Base-by-base conservation (phyloP, 2,329 filamentous ascomycete species). In the Rhynchosporium agropyri region DNA sequence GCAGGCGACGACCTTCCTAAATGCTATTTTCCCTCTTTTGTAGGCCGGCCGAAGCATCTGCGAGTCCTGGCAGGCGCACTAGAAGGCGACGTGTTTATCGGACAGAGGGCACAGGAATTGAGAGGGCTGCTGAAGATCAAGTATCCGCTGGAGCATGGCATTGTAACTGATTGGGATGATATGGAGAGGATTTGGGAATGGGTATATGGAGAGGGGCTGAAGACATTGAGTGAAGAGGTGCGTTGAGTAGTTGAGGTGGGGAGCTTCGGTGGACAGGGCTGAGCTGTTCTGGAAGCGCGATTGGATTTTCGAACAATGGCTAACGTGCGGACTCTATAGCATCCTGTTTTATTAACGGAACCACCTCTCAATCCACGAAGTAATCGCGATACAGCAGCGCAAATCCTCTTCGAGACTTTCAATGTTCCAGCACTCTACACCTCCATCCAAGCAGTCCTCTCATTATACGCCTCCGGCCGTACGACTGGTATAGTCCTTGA, bases 151-250 rank as follows among this genome's bases (percentile, higher is more conserved):
- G 95, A 98, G 79, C 95, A 99, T 76, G 95, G 95, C 71, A 96
- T 99, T 73, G 95, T 99, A 67, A 99, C 95, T 70, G 92, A 99
- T 78, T 99, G 95, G 95, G 95, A 98, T 75, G 95, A 99, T 75
- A 99, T 99, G 95, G 95, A 99, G 81, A 88, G 92, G 80, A 99
- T 99, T 79, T 99, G 95, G 95, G 91, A 96, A 73, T 95, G 96
- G 74, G 92, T 99, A 59, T 99, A 98, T 76, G 91, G 91, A 63
- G 94, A 97, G 74, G 95, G 96, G 68, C 78, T 99, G 72, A 98
- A 97, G 81, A 97, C 94, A 56, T 83, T 97, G 75, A 97, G 93
- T 77, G 95, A 99, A 83, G 95, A 99, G 84, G 90, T 93, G 77
- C 76, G 80, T 70, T 68, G n/a, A 15, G 46, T 50, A 2, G 9